A percentile compares a stretch with the other conserved stretches of the same genome.
phyloP scores from a whole-genome alignment of 805 yeast genomes.

The Kluyveromyces dobzhanskii region DNA sequence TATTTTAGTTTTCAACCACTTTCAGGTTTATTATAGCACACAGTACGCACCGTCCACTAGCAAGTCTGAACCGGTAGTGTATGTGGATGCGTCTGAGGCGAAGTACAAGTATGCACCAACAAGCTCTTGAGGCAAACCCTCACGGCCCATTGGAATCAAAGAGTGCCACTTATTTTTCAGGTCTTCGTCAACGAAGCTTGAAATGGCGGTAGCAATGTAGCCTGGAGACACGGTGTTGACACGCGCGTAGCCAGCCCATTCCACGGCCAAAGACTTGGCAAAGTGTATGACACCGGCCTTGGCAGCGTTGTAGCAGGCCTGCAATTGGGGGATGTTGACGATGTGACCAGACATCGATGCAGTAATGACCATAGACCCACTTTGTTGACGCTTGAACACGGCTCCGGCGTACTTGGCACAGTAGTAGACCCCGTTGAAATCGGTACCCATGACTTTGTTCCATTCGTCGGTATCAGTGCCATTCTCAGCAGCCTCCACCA shows the following conservation, averaged over 20 bases:
- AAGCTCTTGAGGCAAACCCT: constrained; percentile 64
- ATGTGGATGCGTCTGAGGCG: constrained; percentile 74
- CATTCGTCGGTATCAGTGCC: constrained; percentile 49
- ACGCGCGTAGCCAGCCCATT: constrained; percentile 86
- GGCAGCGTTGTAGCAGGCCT: constrained; percentile 78
- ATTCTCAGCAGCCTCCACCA: constrained; percentile 36
- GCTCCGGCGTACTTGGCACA: constrained; percentile 69
- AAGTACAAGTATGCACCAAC: constrained; percentile 74
- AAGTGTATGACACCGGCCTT: constrained; percentile 79
- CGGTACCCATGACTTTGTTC: constrained; percentile 64
- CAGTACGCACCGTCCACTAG: constrained; percentile 65
- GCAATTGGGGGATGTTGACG: constrained; percentile 79
- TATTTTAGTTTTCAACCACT: too few relatives aligned
- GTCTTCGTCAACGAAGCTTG: constrained; percentile 39
- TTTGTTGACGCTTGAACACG: constrained; percentile 62
- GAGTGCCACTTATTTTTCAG: constrained; percentile 41
- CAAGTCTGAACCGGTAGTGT: constrained; percentile 71
- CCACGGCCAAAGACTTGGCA: constrained; percentile 71
- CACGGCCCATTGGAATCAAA: constrained; percentile 62
- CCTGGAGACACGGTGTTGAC: constrained; percentile 81
- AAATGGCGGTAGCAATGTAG: constrained; percentile 68
- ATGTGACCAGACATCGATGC: constrained; percentile 88
- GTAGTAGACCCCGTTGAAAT: constrained; percentile 73
- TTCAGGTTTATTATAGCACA: not conserved
- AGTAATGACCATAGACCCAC: constrained; percentile 74